These are phyloP conservation scores for Acanthamoeba royreba DNA, from an alignment of 208 protist genomes.

Conservation along the genomic window DNA sequence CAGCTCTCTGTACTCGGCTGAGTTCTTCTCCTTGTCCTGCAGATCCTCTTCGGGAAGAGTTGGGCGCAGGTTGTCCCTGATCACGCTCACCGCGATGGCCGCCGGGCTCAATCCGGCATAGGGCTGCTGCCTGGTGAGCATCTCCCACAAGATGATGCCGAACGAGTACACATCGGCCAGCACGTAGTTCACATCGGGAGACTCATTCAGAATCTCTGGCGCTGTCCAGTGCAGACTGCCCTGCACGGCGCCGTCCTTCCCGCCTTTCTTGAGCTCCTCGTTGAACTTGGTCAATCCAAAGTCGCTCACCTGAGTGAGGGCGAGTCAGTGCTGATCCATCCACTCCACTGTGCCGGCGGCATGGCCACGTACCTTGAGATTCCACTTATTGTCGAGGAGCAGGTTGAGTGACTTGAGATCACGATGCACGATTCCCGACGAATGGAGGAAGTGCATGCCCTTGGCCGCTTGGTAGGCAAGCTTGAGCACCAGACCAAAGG, in stretches of 20 bases:
- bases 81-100: background rate
- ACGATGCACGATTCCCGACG: background rate
- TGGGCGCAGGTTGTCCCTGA: slow-evolving; percentile 27
- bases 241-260: background rate
- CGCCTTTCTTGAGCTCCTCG: background rate
- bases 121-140: background rate
- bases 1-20: background rate
- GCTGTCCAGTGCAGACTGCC: slow-evolving; percentile 13
- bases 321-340: no score
- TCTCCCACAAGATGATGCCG: background rate
- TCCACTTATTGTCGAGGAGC: no score
- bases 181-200: background rate
- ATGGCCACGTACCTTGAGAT: no score
- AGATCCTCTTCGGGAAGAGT: background rate
- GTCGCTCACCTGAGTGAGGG: background rate
- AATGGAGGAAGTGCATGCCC: background rate
- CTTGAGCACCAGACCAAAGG: background rate
- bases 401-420: no score
- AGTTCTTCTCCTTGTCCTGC: background rate
- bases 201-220: background rate
- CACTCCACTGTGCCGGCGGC: no score
- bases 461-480: background rate
- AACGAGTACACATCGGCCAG: background rate
- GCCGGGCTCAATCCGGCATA: background rate
- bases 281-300: slow-evolving; percentile 20